Evolutionary conservation across 306 rosid species (phyloP).

Genomic region (Albizia julibrissin): DNA sequence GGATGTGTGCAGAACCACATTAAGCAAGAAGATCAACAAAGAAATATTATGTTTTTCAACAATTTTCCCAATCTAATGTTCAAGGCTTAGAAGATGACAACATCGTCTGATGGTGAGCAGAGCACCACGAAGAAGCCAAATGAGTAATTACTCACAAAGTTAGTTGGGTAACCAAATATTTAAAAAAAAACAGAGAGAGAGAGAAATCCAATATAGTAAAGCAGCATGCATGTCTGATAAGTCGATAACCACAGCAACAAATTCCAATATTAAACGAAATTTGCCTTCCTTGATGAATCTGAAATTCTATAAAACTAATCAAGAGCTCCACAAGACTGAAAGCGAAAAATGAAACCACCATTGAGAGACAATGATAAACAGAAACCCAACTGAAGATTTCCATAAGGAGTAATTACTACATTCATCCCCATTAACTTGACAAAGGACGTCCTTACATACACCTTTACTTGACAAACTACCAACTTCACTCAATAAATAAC

Average conservation of each 20-base stretch:
- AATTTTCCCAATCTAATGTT: constrained; percentile 13
- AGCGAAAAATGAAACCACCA: background rate
- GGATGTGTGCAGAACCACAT: constrained; percentile 26
- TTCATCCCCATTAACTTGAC: background rate
- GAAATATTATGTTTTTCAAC: background rate
- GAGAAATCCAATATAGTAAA: background rate
- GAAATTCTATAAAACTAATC: background rate
- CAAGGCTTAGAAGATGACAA: background rate
- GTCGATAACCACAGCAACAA: background rate
- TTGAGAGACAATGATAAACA: background rate
- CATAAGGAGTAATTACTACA: background rate
- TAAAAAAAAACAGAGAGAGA: background rate
- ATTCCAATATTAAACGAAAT: background rate
- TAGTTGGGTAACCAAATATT: background rate
- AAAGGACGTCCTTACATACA: background rate
- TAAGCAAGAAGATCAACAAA: constrained; percentile 14
- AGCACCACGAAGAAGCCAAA: background rate
- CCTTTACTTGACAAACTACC: background rate
- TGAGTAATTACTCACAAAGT: constrained; percentile 1
- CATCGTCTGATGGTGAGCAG: background rate
- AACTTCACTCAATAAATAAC: background rate
- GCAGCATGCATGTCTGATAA: background rate
- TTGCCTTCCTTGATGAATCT: background rate
- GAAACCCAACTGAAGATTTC: background rate
- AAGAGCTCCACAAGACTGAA: background rate